phyloP scores from a whole-genome alignment of 345 rosid species.

The Tarenaya hassleriana region DNA sequence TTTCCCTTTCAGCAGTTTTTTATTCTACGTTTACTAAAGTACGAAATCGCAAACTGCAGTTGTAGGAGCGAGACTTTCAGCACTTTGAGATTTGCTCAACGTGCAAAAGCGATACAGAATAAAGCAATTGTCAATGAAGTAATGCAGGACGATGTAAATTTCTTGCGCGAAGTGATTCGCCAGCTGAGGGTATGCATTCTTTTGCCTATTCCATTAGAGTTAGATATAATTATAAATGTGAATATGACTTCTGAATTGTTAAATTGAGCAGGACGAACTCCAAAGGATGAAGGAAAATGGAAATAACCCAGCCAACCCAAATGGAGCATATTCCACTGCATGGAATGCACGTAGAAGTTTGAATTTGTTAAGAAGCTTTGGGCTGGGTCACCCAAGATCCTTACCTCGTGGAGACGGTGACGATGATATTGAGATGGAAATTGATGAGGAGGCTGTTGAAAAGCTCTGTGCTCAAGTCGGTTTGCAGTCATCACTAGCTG shows the following conservation, averaged over 20 bases:
- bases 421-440: slow-evolving; percentile 90
- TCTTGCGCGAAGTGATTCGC: slow-evolving; percentile 64
- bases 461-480: slow-evolving; percentile 45
- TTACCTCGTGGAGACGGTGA: slow-evolving; percentile 62
- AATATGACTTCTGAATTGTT: slow-evolving; percentile 10
- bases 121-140: slow-evolving; percentile 83
- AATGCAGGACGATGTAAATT: slow-evolving; percentile 76
- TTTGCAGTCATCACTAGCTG: slow-evolving; percentile 31
- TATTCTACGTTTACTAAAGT: not conserved
- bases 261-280: slow-evolving; percentile 62
- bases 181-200: slow-evolving; percentile 53
- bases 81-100: slow-evolving; percentile 81
- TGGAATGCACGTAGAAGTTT: slow-evolving; percentile 81
- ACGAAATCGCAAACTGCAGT: slow-evolving; percentile 34
- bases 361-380: slow-evolving; percentile 49
- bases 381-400: slow-evolving; percentile 55
- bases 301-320: slow-evolving; percentile 39
- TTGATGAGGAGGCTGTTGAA: slow-evolving; percentile 81
- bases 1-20: slow-evolving; percentile 10
- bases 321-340: slow-evolving; percentile 41
- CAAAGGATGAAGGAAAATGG: slow-evolving; percentile 59
- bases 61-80: slow-evolving; percentile 80
- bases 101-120: slow-evolving; percentile 77
- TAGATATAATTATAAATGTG: not conserved
- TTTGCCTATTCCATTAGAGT: not conserved